A percentile compares a stretch with the other conserved stretches of the same genome.
phyloP scores from a whole-genome alignment of 805 yeast genomes.

The Candida tibetensis region DNA sequence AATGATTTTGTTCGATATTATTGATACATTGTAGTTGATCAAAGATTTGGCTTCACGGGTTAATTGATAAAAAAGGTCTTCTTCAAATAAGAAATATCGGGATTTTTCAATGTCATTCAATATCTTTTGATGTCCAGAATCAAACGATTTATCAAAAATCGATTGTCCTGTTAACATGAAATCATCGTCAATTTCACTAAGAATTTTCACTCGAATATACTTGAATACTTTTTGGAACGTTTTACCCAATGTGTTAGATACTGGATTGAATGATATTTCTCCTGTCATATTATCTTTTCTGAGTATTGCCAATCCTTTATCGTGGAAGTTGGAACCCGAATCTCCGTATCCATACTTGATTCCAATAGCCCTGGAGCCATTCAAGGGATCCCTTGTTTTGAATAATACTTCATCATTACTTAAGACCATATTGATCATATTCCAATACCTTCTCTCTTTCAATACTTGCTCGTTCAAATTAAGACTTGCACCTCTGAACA shows the following conservation, averaged over 20 bases:
- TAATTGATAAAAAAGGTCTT: constrained; percentile 78
- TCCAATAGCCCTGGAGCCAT: constrained; percentile 56
- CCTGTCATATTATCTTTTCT: constrained; percentile 44
- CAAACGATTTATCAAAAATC: constrained; percentile 20
- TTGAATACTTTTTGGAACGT: constrained; percentile 38
- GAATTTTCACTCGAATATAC: constrained; percentile 58
- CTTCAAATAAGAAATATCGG: constrained; percentile 77
- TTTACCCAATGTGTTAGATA: constrained; percentile 27
- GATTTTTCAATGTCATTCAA: constrained; percentile 55
- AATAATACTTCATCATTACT: constrained; percentile 59
- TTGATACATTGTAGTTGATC: constrained; percentile 64
- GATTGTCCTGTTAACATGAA: constrained; percentile 60
- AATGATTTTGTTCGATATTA: constrained; percentile 60
- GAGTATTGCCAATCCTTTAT: constrained; percentile 73
- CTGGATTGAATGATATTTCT: constrained; percentile 32
- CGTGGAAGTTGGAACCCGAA: constrained; percentile 76
- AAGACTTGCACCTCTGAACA: constrained; percentile 49
- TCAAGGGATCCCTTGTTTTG: constrained; percentile 55
- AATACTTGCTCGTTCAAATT: constrained; percentile 52
- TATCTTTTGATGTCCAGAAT: constrained; percentile 36
- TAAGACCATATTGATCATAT: constrained; percentile 43
- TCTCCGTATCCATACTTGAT: constrained; percentile 90
- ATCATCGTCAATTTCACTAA: constrained; percentile 53
- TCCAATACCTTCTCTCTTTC: constrained; percentile 71
- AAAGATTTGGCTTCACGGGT: constrained; percentile 71